Percentiles rank a stretch among this genome's conserved stretches.
These are phyloP conservation scores for Phaeosphaeria sp. DNA, from an alignment of 2,329 filamentous ascomycete genomes.

Conservation along the genomic window DNA sequence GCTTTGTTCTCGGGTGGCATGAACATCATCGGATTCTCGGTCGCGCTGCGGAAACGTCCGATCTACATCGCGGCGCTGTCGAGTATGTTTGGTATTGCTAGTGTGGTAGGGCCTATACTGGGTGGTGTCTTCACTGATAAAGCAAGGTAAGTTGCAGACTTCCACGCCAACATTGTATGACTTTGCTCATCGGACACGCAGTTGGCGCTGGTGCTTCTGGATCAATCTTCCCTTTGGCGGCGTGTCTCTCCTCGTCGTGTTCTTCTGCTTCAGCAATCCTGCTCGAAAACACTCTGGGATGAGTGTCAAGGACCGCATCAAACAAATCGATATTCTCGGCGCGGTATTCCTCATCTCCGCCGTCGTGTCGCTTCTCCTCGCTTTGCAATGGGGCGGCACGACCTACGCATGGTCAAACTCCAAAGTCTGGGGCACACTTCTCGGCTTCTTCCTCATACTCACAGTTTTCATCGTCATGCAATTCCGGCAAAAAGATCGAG, in stretches of 20 bases:
- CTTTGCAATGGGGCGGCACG: constrained; percentile 49
- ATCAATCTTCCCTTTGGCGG: constrained; percentile 49
- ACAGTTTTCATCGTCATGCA: constrained; percentile 52
- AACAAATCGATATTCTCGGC: constrained; percentile 47
- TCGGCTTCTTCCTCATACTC: constrained; percentile 56
- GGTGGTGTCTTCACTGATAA: constrained; percentile 52
- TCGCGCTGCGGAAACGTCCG: constrained; percentile 52
- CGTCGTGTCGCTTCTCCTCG: constrained; percentile 42
- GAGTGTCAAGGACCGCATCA: constrained; percentile 40
- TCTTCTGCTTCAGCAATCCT: constrained; percentile 35
- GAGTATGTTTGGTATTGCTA: constrained; percentile 49
- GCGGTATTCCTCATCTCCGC: constrained; percentile 41
- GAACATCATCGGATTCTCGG: constrained; percentile 55
- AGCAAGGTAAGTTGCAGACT: not conserved
- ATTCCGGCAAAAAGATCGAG: constrained; percentile 35
- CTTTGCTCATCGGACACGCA: constrained; percentile 10
- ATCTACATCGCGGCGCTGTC: constrained; percentile 49
- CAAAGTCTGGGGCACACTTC: constrained; percentile 58
- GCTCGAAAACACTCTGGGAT: constrained; percentile 34
- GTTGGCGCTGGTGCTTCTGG: constrained; percentile 43
- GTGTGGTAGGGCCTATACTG: constrained; percentile 51
- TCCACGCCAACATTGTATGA: not conserved
- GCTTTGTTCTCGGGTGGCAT: constrained; percentile 62
- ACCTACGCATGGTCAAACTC: constrained; percentile 58
- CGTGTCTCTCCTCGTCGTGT: constrained; percentile 35